phyloP scores from a whole-genome alignment of 495 filamentous ascomycete species.

The Hypoxylon perforatum region DNA sequence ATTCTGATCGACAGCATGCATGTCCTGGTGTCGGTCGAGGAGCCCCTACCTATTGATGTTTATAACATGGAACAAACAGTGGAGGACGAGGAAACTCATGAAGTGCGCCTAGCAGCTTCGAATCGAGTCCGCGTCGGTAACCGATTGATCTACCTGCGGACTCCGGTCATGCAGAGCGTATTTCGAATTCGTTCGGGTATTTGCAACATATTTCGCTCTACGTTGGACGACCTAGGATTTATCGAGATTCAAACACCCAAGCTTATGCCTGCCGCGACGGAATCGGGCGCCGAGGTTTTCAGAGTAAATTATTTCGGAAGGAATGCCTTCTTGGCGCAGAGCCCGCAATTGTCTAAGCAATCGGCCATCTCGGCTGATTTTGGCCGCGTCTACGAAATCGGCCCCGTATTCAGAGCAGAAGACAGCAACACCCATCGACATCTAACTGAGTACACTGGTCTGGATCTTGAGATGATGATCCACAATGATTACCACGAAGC shows the following conservation, averaged over 20 bases:
- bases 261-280: conserved; percentile 87
- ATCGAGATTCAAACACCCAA: conserved; percentile 96
- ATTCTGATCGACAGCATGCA: conserved; percentile 84
- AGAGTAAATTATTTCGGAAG: conserved; percentile 92
- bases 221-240: conserved; percentile 80
- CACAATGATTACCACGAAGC: conserved; percentile 92
- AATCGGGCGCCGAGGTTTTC: conserved; percentile 95
- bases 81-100: conserved; percentile 52
- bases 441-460: conserved; percentile 93
- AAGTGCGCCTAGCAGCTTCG: conserved; percentile 53
- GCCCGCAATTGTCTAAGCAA: conserved; percentile 93
- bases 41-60: conserved; percentile 79
- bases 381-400: conserved; percentile 89
- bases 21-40: conserved; percentile 67
- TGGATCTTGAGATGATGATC: conserved; percentile 96
- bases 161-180: conserved; percentile 86
- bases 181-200: conserved; percentile 83
- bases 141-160: conserved; percentile 85
- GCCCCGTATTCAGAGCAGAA: conserved; percentile 96
- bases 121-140: conserved; percentile 72
- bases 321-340: conserved; percentile 90
- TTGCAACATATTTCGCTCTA: conserved; percentile 80
- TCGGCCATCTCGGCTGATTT: conserved; percentile 94
- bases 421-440: conserved; percentile 97
- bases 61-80: conserved; percentile 56